These are phyloP conservation scores for Balamuthia mandrillaris DNA, from an alignment of 208 protist genomes.

Conservation along the genomic window DNA sequence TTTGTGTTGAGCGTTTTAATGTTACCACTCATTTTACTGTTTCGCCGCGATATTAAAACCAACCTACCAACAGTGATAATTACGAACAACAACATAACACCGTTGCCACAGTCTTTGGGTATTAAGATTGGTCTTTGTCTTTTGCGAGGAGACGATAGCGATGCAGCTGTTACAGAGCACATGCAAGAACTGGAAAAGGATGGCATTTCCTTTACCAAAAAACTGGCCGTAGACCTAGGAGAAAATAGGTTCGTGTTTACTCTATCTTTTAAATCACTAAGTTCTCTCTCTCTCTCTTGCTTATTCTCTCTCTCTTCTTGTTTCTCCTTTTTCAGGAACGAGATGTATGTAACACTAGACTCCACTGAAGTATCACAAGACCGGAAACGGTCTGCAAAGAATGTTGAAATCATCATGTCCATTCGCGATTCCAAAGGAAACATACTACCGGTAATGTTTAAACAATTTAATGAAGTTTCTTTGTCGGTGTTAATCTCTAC, in stretches of 20 bases:
- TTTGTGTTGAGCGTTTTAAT: neutral
- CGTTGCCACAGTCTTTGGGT: conserved; percentile 41
- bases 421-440: conserved; percentile 36
- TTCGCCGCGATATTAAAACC: neutral
- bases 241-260: no score
- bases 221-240: no score
- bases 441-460: neutral
- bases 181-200: conserved; percentile 28
- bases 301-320: no score
- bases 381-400: conserved; percentile 46
- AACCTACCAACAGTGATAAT: conserved; percentile 22
- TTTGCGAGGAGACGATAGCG: conserved; percentile 36
- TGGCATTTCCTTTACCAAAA: neutral
- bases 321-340: no score
- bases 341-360: conserved; percentile 48
- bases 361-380: conserved; percentile 46
- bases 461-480: no score
- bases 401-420: conserved; percentile 43
- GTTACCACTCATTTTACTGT: neutral
- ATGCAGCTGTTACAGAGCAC: neutral
- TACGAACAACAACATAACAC: conserved; percentile 29
- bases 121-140: conserved; percentile 41
- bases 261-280: no score
- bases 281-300: no score
- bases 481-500: neutral